Conservation (phyloP, 2,329 filamentous ascomycete species). For the Aureobasidium sp. region DNA sequence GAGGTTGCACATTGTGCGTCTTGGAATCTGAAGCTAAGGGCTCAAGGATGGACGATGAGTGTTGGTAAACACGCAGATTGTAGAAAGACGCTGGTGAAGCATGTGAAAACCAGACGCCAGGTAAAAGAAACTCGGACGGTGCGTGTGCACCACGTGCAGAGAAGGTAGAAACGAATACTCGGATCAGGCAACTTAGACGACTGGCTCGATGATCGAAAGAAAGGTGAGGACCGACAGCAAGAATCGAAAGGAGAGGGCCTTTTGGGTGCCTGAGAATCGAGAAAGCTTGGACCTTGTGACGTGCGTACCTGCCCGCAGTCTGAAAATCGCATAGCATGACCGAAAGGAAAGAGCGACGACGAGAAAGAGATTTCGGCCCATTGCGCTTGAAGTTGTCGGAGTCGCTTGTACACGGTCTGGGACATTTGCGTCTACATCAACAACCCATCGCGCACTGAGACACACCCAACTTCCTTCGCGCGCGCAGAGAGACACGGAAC, state of each 20-base stretch:
- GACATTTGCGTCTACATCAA: background rate
- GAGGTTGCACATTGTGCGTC: background rate
- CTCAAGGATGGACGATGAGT: background rate
- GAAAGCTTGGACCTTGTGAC: constrained; percentile 2
- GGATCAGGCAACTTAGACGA: background rate
- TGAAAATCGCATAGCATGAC: constrained; percentile 7
- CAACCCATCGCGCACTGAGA: background rate
- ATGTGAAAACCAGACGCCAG: background rate
- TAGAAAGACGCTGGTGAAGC: background rate
- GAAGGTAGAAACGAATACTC: background rate
- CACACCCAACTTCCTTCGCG: background rate
- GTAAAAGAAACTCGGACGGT: background rate
- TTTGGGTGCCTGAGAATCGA: constrained; percentile 3
- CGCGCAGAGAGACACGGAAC: constrained; percentile 6
- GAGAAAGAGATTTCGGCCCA: constrained; percentile 8
- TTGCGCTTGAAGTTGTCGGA: background rate
- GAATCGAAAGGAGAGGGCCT: background rate
- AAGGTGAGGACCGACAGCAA: background rate
- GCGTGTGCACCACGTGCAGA: background rate
- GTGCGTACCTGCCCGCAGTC: background rate
- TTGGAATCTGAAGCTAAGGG: background rate
- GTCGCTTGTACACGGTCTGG: background rate
- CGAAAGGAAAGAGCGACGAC: background rate
- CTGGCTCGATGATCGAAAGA: background rate
- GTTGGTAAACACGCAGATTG: background rate